Conservation (phyloP, 352 stramenopile genomes). For the Globisporangium polare region DNA sequence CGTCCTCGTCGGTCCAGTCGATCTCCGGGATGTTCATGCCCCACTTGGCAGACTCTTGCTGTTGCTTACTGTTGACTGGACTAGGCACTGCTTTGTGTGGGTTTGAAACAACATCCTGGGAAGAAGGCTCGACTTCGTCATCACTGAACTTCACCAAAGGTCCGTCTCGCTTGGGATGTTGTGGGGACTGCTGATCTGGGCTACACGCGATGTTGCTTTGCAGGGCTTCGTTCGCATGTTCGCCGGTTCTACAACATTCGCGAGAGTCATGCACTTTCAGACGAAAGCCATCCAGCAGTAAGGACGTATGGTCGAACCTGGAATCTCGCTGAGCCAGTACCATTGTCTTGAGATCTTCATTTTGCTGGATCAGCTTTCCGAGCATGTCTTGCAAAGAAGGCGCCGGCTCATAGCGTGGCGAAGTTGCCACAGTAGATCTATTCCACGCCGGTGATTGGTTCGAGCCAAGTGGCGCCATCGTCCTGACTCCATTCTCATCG, state of each 20-base stretch:
- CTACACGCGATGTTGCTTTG: conserved; percentile 3
- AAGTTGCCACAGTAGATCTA: no score
- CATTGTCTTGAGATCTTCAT: conserved; percentile 23
- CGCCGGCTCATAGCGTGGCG: neutral
- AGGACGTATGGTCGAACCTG: conserved; percentile 2
- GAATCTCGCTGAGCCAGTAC: conserved; percentile 7
- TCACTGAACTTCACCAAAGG: neutral
- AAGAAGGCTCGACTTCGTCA: neutral
- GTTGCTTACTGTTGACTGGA: neutral
- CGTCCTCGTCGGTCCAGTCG: conserved; percentile 54
- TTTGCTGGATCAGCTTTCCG: conserved; percentile 21
- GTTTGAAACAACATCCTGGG: neutral
- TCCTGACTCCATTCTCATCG: no score
- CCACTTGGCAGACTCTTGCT: neutral
- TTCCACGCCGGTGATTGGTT: neutral
- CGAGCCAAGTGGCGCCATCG: neutral
- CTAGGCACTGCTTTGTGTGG: neutral
- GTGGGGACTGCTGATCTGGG: neutral
- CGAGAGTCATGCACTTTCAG: neutral
- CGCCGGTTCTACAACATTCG: neutral
- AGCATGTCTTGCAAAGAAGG: conserved; percentile 15
- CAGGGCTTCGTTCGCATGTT: neutral
- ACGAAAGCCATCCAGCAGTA: neutral
- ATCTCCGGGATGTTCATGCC: conserved; percentile 30
- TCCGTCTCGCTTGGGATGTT: neutral